phyloP scores from a whole-genome alignment of 148 eudicot species.

The Vaccinium vitisidaea region DNA sequence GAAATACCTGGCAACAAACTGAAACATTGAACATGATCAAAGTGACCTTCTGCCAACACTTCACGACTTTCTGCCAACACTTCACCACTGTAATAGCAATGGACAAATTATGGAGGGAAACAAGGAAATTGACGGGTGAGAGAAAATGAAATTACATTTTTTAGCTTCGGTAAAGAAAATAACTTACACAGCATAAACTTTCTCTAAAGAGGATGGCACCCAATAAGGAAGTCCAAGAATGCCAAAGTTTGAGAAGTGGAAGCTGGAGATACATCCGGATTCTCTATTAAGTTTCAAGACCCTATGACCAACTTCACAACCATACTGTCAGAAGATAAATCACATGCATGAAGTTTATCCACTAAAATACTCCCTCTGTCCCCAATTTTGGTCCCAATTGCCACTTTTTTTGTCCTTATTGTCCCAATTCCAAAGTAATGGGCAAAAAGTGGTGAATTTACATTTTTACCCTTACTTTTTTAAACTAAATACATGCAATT shows the following conservation, averaged over 20 bases:
- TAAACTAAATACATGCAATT: no score
- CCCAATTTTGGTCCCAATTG: no score
- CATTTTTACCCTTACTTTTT: no score
- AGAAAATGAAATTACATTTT: not conserved
- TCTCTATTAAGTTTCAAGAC: slow-evolving; percentile 53
- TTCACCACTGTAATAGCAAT: slow-evolving; percentile 37
- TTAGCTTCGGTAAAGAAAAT: not conserved
- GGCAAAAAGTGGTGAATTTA: no score
- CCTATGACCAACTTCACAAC: slow-evolving; percentile 67
- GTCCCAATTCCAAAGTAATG: no score
- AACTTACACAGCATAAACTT: slow-evolving; percentile 58
- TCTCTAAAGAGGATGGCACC: slow-evolving; percentile 62
- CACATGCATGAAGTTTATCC: not conserved
- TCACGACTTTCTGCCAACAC: slow-evolving; percentile 29
- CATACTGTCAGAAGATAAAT: slow-evolving; percentile 22
- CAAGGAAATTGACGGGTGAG: slow-evolving; percentile 3
- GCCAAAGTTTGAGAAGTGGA: slow-evolving; percentile 65
- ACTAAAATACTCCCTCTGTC: no score
- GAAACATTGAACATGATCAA: slow-evolving; percentile 61
- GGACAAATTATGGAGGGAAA: slow-evolving; percentile 7
- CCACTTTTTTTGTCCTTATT: no score
- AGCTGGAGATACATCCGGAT: slow-evolving; percentile 46
- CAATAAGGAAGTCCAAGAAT: slow-evolving; percentile 82
- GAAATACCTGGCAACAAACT: slow-evolving; percentile 62
- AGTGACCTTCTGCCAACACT: slow-evolving; percentile 27